These are phyloP conservation scores for Blastobotrys buckinghamii DNA, from an alignment of 1,139 yeast genomes.

Conservation along the genomic window DNA sequence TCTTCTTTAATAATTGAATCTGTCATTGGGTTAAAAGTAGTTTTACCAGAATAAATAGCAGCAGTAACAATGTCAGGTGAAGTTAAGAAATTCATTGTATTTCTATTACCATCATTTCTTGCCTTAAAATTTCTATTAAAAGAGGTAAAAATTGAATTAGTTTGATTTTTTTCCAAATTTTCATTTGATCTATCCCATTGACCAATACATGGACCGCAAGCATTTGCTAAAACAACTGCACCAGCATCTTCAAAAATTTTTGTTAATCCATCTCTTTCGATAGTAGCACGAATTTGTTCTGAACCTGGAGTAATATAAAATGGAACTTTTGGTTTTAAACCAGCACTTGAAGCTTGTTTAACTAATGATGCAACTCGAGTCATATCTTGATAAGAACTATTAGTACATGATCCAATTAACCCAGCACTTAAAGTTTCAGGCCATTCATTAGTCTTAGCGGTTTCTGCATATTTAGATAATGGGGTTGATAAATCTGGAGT, in stretches of 20 bases:
- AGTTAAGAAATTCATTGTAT: slow-evolving; percentile 92
- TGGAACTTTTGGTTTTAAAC: slow-evolving; percentile 87
- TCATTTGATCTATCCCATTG: slow-evolving; percentile 81
- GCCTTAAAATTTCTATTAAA: slow-evolving; percentile 96
- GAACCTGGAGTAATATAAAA: slow-evolving; percentile 97
- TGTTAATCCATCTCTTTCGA: slow-evolving; percentile 88
- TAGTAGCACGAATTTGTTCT: slow-evolving; percentile 97
- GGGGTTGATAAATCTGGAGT: slow-evolving; percentile 99
- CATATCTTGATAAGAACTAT: slow-evolving; percentile 97
- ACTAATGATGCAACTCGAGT: slow-evolving; percentile 86
- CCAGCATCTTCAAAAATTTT: slow-evolving; percentile 77
- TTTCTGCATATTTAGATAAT: slow-evolving; percentile 71
- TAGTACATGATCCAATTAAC: slow-evolving; percentile 95
- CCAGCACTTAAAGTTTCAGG: slow-evolving; percentile 66
- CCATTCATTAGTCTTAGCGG: slow-evolving; percentile 67
- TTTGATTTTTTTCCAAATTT: slow-evolving; percentile 52
- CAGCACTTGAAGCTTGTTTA: slow-evolving; percentile 74
- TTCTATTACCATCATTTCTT: slow-evolving; percentile 95
- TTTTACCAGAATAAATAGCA: slow-evolving; percentile 88
- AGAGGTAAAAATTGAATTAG: slow-evolving; percentile 87
- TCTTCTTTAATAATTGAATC: slow-evolving; percentile 62
- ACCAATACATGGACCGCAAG: slow-evolving; percentile 99
- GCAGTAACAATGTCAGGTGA: slow-evolving; percentile 98
- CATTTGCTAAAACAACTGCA: slow-evolving; percentile 88
- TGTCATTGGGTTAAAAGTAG: slow-evolving; percentile 79